These are phyloP conservation scores for Jimgerdemannia flammicorona DNA, from an alignment of 192 early-diverging fungal species.

Conservation along the genomic window DNA sequence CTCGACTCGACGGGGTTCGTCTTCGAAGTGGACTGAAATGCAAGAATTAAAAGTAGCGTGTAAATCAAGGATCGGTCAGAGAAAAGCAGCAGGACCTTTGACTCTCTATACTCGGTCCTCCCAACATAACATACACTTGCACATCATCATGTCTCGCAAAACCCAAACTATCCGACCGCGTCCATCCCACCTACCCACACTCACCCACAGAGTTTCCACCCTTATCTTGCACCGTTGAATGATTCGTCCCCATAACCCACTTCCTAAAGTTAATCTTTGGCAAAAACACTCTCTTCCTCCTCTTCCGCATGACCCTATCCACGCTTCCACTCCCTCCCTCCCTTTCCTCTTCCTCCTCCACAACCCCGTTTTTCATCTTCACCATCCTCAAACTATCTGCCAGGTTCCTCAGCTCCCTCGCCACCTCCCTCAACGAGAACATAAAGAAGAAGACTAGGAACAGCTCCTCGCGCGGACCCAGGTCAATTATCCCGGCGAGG, in stretches of 20 bases:
- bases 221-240: neutral
- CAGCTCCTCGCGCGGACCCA: conserved; percentile 39
- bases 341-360: conserved; percentile 3
- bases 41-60: too few species aligned
- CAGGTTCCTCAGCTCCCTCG: conserved; percentile 31
- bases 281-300: conserved; percentile 20
- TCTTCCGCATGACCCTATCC: conserved; percentile 10
- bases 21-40: too few species aligned
- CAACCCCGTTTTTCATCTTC: neutral
- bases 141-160: neutral
- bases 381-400: neutral
- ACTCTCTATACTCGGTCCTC: too few species aligned
- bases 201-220: neutral
- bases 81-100: too few species aligned
- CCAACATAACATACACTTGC: too few species aligned
- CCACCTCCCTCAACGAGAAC: conserved; percentile 45
- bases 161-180: neutral
- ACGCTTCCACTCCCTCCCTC: conserved; percentile 5
- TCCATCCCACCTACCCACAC: neutral
- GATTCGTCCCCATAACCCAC: conserved; percentile 25
- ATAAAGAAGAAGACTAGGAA: conserved; percentile 52
- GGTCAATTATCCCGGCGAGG: conserved; percentile 4
- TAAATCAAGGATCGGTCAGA: too few species aligned
- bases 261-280: conserved; percentile 20
- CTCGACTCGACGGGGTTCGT: too few species aligned